Conservation (phyloP, 2,329 filamentous ascomycete species). For the Fusarium solani-melongenae region DNA sequence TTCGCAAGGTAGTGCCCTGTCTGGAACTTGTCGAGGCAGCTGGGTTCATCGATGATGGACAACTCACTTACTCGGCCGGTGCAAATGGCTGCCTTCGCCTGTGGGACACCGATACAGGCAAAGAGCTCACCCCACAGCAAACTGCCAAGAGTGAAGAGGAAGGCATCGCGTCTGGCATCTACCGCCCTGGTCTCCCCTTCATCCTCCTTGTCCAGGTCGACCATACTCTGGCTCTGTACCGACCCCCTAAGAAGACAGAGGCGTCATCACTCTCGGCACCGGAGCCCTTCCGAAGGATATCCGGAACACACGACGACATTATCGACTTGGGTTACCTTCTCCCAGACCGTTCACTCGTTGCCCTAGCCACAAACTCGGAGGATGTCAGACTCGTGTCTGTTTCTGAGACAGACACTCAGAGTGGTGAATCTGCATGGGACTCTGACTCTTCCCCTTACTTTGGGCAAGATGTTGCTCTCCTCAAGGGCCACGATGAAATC, state of each 20-base stretch:
- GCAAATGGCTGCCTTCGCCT: conserved; percentile 84
- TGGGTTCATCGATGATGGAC: conserved; percentile 79
- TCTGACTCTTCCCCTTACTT: conserved; percentile 70
- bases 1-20: conserved; percentile 81
- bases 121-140: conserved; percentile 83
- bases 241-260: conserved; percentile 54
- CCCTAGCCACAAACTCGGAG: conserved; percentile 94
- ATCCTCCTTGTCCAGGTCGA: conserved; percentile 88
- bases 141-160: conserved; percentile 68
- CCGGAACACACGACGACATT: conserved; percentile 96
- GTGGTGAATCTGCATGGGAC: conserved; percentile 35
- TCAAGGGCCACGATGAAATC: conserved; percentile 94
- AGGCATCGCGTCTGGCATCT: conserved; percentile 78
- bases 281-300: conserved; percentile 79
- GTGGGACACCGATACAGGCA: conserved; percentile 82
- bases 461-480: conserved; percentile 85
- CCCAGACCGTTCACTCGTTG: conserved; percentile 82
- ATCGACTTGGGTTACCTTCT: conserved; percentile 93
- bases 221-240: conserved; percentile 85
- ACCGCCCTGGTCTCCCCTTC: conserved; percentile 72
- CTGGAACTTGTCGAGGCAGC: conserved; percentile 87
- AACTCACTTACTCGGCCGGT: conserved; percentile 84
- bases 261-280: conserved; percentile 50
- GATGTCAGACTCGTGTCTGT: conserved; percentile 89
- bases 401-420: conserved; percentile 49